These are phyloP conservation scores for Arthrobotrys iridis DNA, from an alignment of 2,329 filamentous ascomycete genomes.

Conservation along the genomic window DNA sequence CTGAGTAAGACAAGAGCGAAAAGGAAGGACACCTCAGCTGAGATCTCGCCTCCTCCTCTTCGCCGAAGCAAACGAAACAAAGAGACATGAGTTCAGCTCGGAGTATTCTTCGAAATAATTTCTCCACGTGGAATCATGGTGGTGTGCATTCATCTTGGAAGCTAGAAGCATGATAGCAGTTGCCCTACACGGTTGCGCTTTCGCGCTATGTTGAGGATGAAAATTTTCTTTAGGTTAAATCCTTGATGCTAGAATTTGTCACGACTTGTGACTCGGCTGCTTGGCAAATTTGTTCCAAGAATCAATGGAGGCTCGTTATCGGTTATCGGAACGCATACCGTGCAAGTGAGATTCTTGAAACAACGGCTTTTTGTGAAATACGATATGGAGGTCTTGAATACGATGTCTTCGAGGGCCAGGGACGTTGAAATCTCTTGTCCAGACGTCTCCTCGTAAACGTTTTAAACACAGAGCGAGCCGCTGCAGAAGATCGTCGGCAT, in stretches of 20 bases:
- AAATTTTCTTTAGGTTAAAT: conserved; percentile 13
- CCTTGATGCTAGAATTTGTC: conserved; percentile 42
- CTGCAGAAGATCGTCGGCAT: conserved; percentile 10
- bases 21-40: conserved; percentile 41
- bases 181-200: neutral
- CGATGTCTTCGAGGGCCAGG: neutral
- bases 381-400: conserved; percentile 4
- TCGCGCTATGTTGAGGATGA: neutral
- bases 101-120: conserved; percentile 1
- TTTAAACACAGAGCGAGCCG: neutral
- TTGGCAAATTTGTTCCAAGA: neutral
- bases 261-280: conserved; percentile 10
- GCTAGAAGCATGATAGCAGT: neutral
- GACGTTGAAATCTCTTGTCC: neutral
- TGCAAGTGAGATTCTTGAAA: conserved; percentile 32
- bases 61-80: conserved; percentile 50
- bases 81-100: conserved; percentile 25
- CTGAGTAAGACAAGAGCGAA: conserved; percentile 53
- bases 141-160: conserved; percentile 6
- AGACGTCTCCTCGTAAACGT: neutral
- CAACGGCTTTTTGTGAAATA: conserved; percentile 15
- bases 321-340: neutral
- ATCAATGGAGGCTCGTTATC: neutral
- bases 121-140: conserved; percentile 19
- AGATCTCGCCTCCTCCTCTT: conserved; percentile 14